Evolutionary conservation across 2,329 filamentous ascomycete species (phyloP).

Genomic region (Zymoseptoria tritici): DNA sequence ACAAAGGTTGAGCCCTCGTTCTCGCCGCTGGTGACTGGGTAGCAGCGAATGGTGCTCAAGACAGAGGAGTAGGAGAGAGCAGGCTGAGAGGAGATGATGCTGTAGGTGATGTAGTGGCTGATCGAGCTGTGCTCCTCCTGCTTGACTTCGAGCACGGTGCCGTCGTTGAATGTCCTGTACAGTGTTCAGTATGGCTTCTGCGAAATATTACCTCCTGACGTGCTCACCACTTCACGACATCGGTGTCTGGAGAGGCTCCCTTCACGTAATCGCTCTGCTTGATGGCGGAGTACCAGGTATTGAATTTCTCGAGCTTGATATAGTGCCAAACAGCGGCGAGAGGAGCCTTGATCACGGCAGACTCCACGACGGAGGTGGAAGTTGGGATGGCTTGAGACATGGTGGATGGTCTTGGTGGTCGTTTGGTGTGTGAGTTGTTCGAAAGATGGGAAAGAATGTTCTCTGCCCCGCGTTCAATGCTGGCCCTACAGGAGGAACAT

Average conservation of each 20-base stretch:
- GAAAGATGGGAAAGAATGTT: not conserved
- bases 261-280: conserved; percentile 57
- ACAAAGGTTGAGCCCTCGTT: conserved; percentile 59
- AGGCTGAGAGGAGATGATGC: conserved; percentile 59
- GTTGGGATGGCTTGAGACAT: conserved; percentile 48
- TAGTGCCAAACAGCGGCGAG: conserved; percentile 64
- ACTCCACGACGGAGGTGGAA: conserved; percentile 59
- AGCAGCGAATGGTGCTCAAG: conserved; percentile 59
- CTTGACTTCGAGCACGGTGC: conserved; percentile 62
- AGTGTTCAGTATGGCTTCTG: conserved; percentile 58
- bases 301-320: conserved; percentile 65
- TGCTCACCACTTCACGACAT: conserved; percentile 52
- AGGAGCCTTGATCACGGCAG: conserved; percentile 59
- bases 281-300: conserved; percentile 59
- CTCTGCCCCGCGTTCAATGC: not conserved
- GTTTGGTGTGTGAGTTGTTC: too few species aligned
- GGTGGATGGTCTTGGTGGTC: conserved; percentile 4
- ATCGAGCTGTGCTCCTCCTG: conserved; percentile 67
- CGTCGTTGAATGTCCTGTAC: conserved; percentile 65
- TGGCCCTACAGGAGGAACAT: too few species aligned
- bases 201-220: conserved; percentile 13
- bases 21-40: conserved; percentile 59
- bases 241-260: conserved; percentile 41
- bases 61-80: conserved; percentile 59
- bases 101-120: conserved; percentile 70